Evolutionary conservation across 1,139 yeast species (phyloP).

Genomic region (Debaryomyces nepalensis): DNA sequence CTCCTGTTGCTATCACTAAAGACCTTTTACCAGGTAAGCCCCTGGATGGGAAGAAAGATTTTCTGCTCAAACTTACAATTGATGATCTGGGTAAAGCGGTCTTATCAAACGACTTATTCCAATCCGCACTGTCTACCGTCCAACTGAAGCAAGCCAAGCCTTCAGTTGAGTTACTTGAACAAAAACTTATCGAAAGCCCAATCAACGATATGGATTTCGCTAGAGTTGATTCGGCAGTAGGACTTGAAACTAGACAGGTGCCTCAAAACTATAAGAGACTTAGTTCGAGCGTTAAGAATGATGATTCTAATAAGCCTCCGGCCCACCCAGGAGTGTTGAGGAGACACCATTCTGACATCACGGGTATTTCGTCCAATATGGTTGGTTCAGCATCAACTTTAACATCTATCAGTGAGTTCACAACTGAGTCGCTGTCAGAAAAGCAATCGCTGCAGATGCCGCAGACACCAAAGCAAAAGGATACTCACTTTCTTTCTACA

Average conservation of each 20-base stretch:
- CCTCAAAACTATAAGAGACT: slow-evolving; percentile 1
- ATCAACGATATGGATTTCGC: slow-evolving; percentile 8
- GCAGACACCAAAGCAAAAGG: slow-evolving; percentile 44
- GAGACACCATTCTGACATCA: slow-evolving; percentile 39
- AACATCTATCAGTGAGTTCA: slow-evolving; percentile 25
- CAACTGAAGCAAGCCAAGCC: neutral
- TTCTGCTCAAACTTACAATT: slow-evolving; percentile 41
- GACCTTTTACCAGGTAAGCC: neutral
- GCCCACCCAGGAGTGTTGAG: slow-evolving; percentile 25
- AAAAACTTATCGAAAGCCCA: slow-evolving; percentile 7
- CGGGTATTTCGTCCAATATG: slow-evolving; percentile 23
- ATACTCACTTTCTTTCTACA: slow-evolving; percentile 33
- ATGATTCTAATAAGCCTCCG: neutral
- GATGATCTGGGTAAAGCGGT: slow-evolving; percentile 54
- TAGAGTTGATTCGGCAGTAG: slow-evolving; percentile 32
- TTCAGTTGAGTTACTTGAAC: neutral
- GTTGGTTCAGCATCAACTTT: slow-evolving; percentile 10
- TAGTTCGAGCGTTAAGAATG: neutral
- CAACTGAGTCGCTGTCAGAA: slow-evolving; percentile 16
- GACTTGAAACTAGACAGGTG: slow-evolving; percentile 30
- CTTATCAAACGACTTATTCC: slow-evolving; percentile 33
- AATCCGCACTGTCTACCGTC: neutral
- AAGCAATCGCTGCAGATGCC: slow-evolving; percentile 25
- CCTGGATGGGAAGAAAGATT: slow-evolving; percentile 23
- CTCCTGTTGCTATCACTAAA: slow-evolving; percentile 11